Evolutionary conservation across 345 rosid species (phyloP), one percentile per base, ranked within the genome.

Genomic region (Arabidopsis suecica): DNA sequence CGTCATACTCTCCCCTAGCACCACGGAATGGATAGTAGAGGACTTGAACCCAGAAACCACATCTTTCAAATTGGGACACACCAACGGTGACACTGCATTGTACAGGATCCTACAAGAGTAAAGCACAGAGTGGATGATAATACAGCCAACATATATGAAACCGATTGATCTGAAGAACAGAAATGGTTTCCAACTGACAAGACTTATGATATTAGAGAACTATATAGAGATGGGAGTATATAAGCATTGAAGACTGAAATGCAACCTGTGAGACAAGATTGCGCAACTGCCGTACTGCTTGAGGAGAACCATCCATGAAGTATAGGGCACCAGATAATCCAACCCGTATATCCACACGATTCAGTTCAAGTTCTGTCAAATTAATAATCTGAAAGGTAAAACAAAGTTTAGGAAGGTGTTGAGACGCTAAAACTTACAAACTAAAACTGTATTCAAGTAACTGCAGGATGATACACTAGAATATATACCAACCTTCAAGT

Each of bases 251-350:
- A 56, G 68, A 65, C 49, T 48, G 48, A 74, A 72, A 77, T 40
- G 50, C 75, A 84, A 94, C 98, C 97, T 94, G 97, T 42, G 98
- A 94, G 74, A 89, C 93, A 71, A 94, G 95, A 85, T 84, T 88
- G 20, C 90, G 91, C 82, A 94, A 76, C 86, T 94, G 97, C 73
- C 97, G 85, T 20, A 91, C 93, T 73, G 97, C 96, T 84, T 91
- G 98, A 61, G 97, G 89, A 80, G 99, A 95, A 57, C 97, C 97
- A 84, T 95, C 93, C 97, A 92, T 92, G 81, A 85, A 95, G 72
- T 92, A 90, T 53, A 92, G 77, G 64, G 93, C 87, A 78, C 97
- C 97, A 23, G 99, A 90, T 75, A 92, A 83, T 61, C 99, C 99
- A 71, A 95, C 99, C 82, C 92, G 85, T 77, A 92, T 87, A 81